These are phyloP conservation scores for Bauhinia variegata DNA, from an alignment of 306 rosid genomes.

Conservation along the genomic window DNA sequence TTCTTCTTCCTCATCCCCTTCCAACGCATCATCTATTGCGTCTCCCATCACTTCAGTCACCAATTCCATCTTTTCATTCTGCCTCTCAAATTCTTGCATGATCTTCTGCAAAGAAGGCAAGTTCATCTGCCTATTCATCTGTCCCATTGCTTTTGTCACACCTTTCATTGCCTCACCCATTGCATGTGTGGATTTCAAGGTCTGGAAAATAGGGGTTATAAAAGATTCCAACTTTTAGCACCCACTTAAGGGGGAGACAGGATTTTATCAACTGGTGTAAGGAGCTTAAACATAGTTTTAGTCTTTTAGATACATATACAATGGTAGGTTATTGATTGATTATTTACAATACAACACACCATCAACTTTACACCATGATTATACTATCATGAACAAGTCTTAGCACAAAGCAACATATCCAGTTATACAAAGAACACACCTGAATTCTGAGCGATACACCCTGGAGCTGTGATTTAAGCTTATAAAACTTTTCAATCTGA, in stretches of 20 bases:
- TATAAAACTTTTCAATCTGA: constrained; percentile 95
- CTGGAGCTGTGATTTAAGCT: constrained; percentile 98
- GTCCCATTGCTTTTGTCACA: constrained; percentile 98
- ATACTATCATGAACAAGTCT: constrained; percentile 4
- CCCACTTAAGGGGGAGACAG: neutral
- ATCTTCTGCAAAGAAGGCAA: constrained; percentile 89
- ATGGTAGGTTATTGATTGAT: neutral
- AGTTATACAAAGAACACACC: constrained; percentile 47
- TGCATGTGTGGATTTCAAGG: constrained; percentile 91
- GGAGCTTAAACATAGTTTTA: neutral
- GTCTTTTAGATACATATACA: constrained; percentile 6
- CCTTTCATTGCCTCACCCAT: constrained; percentile 99
- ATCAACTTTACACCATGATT: constrained; percentile 15
- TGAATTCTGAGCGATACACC: constrained; percentile 98
- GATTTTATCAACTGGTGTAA: neutral
- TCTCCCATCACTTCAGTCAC: constrained; percentile 88
- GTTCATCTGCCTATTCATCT: constrained; percentile 97
- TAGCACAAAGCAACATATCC: constrained; percentile 9
- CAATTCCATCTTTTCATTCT: constrained; percentile 94
- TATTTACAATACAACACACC: constrained; percentile 25
- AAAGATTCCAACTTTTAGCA: constrained; percentile 27
- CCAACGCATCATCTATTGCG: constrained; percentile 95
- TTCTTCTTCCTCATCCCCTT: constrained; percentile 97
- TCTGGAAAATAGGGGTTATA: constrained; percentile 45
- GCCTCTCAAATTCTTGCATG: constrained; percentile 93